Base-by-base conservation (phyloP, 208 protist species). In the Angomonas deanei region DNA sequence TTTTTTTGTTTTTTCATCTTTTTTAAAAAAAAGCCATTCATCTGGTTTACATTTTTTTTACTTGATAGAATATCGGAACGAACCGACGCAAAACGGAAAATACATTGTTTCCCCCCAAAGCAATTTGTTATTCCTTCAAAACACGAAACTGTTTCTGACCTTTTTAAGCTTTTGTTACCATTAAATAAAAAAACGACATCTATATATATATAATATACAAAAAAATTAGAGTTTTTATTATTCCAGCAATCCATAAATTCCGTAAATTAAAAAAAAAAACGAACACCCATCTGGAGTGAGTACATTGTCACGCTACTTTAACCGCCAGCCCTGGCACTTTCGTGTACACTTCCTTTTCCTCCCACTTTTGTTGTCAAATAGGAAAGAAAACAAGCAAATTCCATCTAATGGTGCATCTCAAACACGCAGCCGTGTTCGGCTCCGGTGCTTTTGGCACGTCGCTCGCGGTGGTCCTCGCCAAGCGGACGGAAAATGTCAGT, bases 401-500 rank as follows among this genome's bases (percentile, higher is more conserved):
- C 11, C 8, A 32, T 24, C 8, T 13, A 39, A n/a, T n/a, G n/a
- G n/a, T 42, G 3, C 39, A 33, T 21, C 11, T 50, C 30, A 33
- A 60, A 50, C n/a, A 38, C 54, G 57, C 66, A 69, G 73, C 1
- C 55, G 90, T 28, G 69, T 88, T 34, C 87, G 86, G 61, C 70
- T 57, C 23, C 26, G 36, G 32, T 89, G 87, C 46, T 66, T 64
- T 19, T 73, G 57, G 30, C 82, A 84, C 3, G 63, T 91, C 55
- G 57, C 68, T 1, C 61, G 68, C n/a, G 54, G 62, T 32, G 58
- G 77, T 47, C 74, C 72, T 94, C 19, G 86, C 89, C 50, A 52
- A 31, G 0, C 76, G 80, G 17, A 70, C 66, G 0, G 42, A 59
- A 0, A 74, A 77, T 0, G 50, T 91, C 19, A 84, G 82, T 69